phyloP scores from a whole-genome alignment of 345 rosid species.

The Dovyalis caffra region DNA sequence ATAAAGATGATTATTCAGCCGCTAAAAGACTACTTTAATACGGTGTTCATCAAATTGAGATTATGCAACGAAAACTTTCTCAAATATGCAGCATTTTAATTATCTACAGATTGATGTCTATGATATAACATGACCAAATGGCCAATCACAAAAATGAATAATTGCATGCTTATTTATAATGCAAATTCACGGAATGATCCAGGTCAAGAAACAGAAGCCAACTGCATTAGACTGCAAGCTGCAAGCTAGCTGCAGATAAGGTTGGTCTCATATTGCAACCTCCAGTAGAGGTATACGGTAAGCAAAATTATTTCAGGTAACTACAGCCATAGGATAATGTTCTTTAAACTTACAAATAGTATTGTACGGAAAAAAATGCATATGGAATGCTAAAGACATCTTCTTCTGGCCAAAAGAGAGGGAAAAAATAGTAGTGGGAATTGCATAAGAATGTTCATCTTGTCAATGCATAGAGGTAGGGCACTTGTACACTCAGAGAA shows the following conservation, averaged over 20 bases:
- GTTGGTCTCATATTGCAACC: background rate
- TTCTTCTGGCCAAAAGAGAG: background rate
- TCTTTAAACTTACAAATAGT: background rate
- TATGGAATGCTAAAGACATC: background rate
- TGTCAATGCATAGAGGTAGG: background rate
- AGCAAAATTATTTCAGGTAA: background rate
- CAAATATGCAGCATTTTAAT: background rate
- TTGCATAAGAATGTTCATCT: background rate
- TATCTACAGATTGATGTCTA: background rate
- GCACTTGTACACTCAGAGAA: background rate
- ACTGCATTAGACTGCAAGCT: background rate
- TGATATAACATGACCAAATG: background rate
- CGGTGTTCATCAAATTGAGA: background rate
- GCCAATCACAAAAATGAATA: background rate
- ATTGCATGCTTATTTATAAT: background rate
- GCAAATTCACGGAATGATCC: background rate
- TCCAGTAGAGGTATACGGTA: background rate
- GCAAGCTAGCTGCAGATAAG: constrained; percentile 1
- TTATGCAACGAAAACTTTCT: background rate
- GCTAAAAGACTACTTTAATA: background rate
- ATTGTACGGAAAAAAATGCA: background rate
- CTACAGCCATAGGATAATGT: background rate
- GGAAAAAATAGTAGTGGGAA: background rate
- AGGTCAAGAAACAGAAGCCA: background rate
- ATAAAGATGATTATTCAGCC: background rate